Evolutionary conservation across 441 rosid genomes (phyloP).

Genomic region (Gossypium gossypioides): DNA sequence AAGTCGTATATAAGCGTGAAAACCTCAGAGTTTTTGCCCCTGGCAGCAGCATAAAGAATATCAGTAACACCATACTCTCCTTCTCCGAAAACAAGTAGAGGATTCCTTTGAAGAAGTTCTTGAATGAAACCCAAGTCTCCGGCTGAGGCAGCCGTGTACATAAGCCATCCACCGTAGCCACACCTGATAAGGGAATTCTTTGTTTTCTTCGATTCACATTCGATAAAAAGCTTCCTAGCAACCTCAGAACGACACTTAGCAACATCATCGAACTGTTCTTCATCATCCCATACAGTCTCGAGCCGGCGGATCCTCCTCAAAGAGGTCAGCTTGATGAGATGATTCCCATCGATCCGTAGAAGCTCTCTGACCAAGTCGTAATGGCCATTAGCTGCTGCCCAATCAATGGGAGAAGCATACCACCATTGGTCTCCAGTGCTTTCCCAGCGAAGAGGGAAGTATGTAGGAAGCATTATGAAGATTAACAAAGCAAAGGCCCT

Average conservation of each 20-base stretch:
- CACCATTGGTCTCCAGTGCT: conserved; percentile 95
- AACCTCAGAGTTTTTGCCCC: conserved; percentile 51
- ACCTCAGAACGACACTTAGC: conserved; percentile 59
- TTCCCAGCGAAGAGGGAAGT: conserved; percentile 88
- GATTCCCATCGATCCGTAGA: conserved; percentile 61
- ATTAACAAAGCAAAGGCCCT: conserved; percentile 2
- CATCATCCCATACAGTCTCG: conserved; percentile 86
- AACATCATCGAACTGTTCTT: conserved; percentile 57
- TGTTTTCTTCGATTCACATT: conserved; percentile 41
- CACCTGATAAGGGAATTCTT: conserved; percentile 49
- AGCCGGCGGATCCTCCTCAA: conserved; percentile 82
- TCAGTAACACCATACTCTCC: conserved; percentile 87
- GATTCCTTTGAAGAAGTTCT: conserved; percentile 54
- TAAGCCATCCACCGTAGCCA: conserved; percentile 83
- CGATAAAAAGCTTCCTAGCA: conserved; percentile 52
- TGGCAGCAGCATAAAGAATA: conserved; percentile 68
- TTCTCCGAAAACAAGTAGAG: conserved; percentile 75
- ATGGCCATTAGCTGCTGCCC: conserved; percentile 84
- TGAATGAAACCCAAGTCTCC: conserved; percentile 58
- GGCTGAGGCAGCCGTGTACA: conserved; percentile 81
- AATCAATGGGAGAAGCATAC: conserved; percentile 86
- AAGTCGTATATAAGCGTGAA: conserved; percentile 57
- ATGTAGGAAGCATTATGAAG: conserved; percentile 45
- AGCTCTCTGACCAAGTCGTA: conserved; percentile 76
- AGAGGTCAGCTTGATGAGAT: conserved; percentile 80